phyloP scores from a whole-genome alignment of 2,329 filamentous ascomycete species.

The Alternaria arbusti region DNA sequence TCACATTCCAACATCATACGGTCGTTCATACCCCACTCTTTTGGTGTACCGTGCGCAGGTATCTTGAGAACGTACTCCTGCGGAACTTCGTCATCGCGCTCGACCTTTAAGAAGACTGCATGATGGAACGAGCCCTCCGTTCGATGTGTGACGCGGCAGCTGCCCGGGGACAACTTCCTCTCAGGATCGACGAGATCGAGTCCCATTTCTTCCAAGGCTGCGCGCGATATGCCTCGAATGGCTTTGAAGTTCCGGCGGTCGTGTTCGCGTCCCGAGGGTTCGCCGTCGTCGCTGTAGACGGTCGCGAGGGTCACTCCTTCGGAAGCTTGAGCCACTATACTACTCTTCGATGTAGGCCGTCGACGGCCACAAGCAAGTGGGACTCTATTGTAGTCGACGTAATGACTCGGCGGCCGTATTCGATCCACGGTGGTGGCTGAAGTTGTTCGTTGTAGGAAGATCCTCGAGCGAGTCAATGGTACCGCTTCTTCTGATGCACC shows the following conservation, averaged over 20 bases:
- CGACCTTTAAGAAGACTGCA: conserved; percentile 6
- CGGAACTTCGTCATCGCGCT: background rate
- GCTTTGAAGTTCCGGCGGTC: conserved; percentile 4
- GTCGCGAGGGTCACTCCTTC: background rate
- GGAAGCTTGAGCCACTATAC: background rate
- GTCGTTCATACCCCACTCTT: conserved; percentile 10
- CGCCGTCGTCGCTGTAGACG: background rate
- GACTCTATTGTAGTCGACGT: background rate
- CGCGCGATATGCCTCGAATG: conserved; percentile 1
- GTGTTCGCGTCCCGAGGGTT: background rate
- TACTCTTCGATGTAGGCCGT: background rate
- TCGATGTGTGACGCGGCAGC: background rate
- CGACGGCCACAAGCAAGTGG: background rate
- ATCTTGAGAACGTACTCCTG: conserved; percentile 5
- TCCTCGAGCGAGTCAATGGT: background rate
- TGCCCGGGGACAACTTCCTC: background rate
- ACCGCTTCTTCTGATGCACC: background rate
- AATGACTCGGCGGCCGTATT: background rate
- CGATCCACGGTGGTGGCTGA: background rate
- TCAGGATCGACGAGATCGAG: background rate
- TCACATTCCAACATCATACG: conserved; percentile 12
- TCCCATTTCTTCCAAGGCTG: background rate
- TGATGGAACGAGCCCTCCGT: conserved; percentile 15
- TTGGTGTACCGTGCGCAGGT: background rate
- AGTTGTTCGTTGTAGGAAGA: background rate